These are phyloP conservation scores for Yarrowia hollandica DNA, from an alignment of 805 yeast species.

Conservation along the genomic window DNA sequence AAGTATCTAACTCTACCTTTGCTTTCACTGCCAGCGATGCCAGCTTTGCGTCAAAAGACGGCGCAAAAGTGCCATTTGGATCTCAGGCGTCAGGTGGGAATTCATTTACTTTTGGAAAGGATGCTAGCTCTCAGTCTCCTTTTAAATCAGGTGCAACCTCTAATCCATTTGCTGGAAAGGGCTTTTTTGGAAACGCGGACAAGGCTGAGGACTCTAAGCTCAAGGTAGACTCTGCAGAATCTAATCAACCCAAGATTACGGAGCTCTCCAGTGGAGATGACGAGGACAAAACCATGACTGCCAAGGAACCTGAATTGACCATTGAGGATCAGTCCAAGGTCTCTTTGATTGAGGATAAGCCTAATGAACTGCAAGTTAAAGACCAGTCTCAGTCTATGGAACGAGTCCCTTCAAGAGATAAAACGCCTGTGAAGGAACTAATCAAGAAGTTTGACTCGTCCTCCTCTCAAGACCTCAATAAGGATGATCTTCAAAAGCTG, in stretches of 20 bases:
- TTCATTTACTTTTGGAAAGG: not conserved
- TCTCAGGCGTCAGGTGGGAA: not conserved
- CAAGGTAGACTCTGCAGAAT: not conserved
- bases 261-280: conserved; percentile 7
- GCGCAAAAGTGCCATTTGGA: not conserved
- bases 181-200: not conserved
- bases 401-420: not conserved
- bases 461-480: conserved; percentile 10
- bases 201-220: not conserved
- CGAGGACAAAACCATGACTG: not conserved
- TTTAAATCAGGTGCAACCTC: not conserved
- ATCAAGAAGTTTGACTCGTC: conserved; percentile 27
- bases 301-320: not conserved
- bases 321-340: not conserved
- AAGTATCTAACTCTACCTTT: not conserved
- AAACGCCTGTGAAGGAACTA: conserved; percentile 19
- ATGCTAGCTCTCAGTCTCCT: not conserved
- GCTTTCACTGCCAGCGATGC: not conserved
- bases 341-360: not conserved
- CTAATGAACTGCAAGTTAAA: conserved; percentile 10
- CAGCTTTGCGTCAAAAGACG: not conserved
- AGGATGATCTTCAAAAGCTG: conserved; percentile 21
- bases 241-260: conserved; percentile 1
- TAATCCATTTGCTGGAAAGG: conserved; percentile 16
- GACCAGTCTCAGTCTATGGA: conserved; percentile 15